These are phyloP conservation scores for Penicillium crustosum DNA, from an alignment of 2,329 filamentous ascomycete species.

Conservation along the genomic window DNA sequence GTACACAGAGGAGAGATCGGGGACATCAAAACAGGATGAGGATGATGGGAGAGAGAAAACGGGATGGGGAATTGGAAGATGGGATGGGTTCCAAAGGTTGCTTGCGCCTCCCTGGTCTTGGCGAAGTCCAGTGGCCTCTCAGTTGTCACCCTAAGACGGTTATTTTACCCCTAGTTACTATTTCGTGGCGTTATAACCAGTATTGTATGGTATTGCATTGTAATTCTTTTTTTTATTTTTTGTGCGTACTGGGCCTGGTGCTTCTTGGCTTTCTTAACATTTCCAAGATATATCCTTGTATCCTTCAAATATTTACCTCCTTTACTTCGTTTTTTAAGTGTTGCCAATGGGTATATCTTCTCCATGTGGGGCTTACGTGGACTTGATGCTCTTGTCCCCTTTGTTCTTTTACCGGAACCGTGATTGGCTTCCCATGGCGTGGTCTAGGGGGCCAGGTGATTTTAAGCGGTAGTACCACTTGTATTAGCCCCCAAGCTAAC, in stretches of 20 bases:
- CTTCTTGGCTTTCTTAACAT: neutral
- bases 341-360: neutral
- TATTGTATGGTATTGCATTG: slow-evolving; percentile 7
- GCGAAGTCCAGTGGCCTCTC: slow-evolving; percentile 5
- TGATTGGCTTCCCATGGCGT: neutral
- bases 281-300: too few species aligned
- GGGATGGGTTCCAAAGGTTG: slow-evolving; percentile 32
- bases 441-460: neutral
- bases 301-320: neutral
- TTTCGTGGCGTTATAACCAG: slow-evolving; percentile 10
- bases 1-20: slow-evolving; percentile 26
- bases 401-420: neutral
- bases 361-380: neutral
- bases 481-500: slow-evolving; percentile 1
- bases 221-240: slow-evolving; percentile 1
- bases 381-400: neutral
- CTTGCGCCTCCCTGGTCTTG: slow-evolving; percentile 22
- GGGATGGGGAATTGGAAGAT: slow-evolving; percentile 18
- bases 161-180: slow-evolving; percentile 24
- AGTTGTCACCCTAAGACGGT: slow-evolving; percentile 27
- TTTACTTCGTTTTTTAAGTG: neutral
- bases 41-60: slow-evolving; percentile 25
- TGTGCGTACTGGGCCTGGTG: neutral
- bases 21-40: slow-evolving; percentile 33
- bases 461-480: neutral